Evolutionary conservation across 345 rosid genomes (phyloP).

Genomic region (Psidium guajava): DNA sequence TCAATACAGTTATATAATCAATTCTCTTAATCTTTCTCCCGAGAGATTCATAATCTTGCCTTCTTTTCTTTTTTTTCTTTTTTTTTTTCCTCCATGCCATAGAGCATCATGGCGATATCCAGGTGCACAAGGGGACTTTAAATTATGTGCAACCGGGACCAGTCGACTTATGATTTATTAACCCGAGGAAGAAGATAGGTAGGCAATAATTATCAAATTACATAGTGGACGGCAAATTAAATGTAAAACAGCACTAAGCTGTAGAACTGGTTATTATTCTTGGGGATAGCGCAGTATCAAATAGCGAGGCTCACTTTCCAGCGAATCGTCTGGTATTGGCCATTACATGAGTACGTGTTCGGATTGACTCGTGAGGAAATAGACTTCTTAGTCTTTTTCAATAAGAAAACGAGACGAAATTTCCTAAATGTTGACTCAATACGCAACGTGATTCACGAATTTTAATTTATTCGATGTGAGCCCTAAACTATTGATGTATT

Average conservation of each 20-base stretch:
- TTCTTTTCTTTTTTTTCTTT: too few species aligned
- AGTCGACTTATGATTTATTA: neutral
- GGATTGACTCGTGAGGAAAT: neutral
- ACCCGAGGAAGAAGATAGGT: neutral
- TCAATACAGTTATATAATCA: too few species aligned
- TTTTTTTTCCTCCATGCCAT: too few species aligned
- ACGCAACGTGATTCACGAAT: too few species aligned
- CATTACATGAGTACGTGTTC: accelerated
- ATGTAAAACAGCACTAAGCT: neutral
- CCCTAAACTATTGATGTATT: too few species aligned
- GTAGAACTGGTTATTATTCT: accelerated
- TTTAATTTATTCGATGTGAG: too few species aligned
- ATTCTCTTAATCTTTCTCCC: too few species aligned
- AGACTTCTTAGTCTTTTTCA: neutral
- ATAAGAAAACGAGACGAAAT: too few species aligned
- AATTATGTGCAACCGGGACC: neutral
- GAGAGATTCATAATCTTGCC: too few species aligned
- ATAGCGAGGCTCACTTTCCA: accelerated
- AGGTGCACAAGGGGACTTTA: neutral
- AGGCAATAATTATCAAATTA: neutral
- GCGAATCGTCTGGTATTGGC: neutral
- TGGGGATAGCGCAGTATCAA: neutral
- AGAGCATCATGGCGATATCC: neutral
- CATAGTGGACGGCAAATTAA: neutral
- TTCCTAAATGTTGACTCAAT: too few species aligned